Conservation (phyloP, 2,329 filamentous ascomycete species). For the Didymella segeticola region DNA sequence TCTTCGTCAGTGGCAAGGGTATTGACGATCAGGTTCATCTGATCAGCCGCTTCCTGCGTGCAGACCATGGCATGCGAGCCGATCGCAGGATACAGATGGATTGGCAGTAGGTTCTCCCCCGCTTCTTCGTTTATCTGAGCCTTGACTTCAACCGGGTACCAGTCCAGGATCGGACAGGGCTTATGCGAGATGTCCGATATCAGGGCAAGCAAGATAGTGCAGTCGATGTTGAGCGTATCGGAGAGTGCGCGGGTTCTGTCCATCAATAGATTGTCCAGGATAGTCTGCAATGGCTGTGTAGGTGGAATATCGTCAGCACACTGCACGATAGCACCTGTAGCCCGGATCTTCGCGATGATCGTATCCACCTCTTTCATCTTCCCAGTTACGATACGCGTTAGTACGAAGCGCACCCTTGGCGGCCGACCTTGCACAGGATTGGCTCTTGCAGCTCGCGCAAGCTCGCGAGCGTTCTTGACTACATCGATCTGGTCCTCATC, state of each 20-base stretch:
- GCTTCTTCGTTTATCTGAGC: slow-evolving; percentile 71
- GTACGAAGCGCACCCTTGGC: slow-evolving; percentile 65
- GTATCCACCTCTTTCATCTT: slow-evolving; percentile 62
- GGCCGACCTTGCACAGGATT: slow-evolving; percentile 65
- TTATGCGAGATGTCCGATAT: slow-evolving; percentile 76
- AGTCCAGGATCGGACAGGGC: slow-evolving; percentile 55
- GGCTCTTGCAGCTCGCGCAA: slow-evolving; percentile 63
- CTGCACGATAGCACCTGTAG: slow-evolving; percentile 53
- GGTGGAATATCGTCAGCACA: slow-evolving; percentile 37
- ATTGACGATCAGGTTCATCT: slow-evolving; percentile 61
- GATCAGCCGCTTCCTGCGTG: slow-evolving; percentile 68
- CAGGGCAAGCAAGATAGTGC: slow-evolving; percentile 74
- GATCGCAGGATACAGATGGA: slow-evolving; percentile 69
- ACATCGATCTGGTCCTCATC: slow-evolving; percentile 63
- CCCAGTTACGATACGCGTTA: slow-evolving; percentile 64
- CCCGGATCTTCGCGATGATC: slow-evolving; percentile 63
- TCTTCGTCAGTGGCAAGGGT: slow-evolving; percentile 49
- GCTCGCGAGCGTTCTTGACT: slow-evolving; percentile 65
- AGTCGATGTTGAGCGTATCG: slow-evolving; percentile 65
- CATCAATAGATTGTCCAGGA: slow-evolving; percentile 45
- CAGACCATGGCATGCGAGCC: slow-evolving; percentile 65
- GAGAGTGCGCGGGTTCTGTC: slow-evolving; percentile 51
- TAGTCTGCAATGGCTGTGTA: slow-evolving; percentile 30
- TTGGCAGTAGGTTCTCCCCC: slow-evolving; percentile 65
- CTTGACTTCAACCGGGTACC: slow-evolving; percentile 65